Percentiles rank a stretch among this genome's conserved stretches.
phyloP scores from a whole-genome alignment of 2,329 filamentous ascomycete genomes.

The Ophidiomyces ophidiicola region DNA sequence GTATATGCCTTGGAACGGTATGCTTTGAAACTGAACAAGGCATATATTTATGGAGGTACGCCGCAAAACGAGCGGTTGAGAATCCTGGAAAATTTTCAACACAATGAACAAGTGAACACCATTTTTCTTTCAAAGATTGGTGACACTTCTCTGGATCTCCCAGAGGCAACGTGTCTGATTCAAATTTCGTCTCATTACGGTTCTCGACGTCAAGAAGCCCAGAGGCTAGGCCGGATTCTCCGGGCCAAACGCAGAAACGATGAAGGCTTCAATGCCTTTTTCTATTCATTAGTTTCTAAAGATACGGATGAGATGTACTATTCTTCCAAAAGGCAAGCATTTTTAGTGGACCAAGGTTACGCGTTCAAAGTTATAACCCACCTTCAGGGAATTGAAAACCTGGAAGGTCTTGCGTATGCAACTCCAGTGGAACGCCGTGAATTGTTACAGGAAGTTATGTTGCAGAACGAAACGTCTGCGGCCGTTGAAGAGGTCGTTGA shows the following conservation, averaged over 20 bases:
- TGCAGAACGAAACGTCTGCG: conserved; percentile 67
- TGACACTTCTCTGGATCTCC: conserved; percentile 92
- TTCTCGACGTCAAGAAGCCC: conserved; percentile 90
- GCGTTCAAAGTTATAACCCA: conserved; percentile 98
- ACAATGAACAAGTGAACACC: conserved; percentile 79
- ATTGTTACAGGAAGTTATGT: conserved; percentile 73
- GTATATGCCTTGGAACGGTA: conserved; percentile 84
- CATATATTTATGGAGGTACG: conserved; percentile 84
- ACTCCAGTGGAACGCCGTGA: conserved; percentile 71
- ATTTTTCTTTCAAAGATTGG: conserved; percentile 96
- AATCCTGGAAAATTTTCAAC: conserved; percentile 88
- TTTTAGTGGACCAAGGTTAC: conserved; percentile 94
- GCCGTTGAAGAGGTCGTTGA: conserved; percentile 59
- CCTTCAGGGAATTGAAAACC: conserved; percentile 76
- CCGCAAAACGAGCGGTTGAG: conserved; percentile 71
- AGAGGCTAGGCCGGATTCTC: conserved; percentile 82
- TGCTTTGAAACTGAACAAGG: conserved; percentile 69
- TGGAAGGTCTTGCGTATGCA: conserved; percentile 66
- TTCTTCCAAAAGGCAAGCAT: conserved; percentile 90
- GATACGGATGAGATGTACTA: conserved; percentile 98
- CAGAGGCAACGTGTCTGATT: conserved; percentile 90
- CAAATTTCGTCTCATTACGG: conserved; percentile 97
- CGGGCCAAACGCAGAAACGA: conserved; percentile 92
- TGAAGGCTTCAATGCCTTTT: conserved; percentile 97
- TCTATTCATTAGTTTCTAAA: conserved; percentile 94